Evolutionary conservation across 2,329 filamentous ascomycete genomes (phyloP), one percentile per base, ranked within the genome.

Genomic region (Exophiala calicioides): DNA sequence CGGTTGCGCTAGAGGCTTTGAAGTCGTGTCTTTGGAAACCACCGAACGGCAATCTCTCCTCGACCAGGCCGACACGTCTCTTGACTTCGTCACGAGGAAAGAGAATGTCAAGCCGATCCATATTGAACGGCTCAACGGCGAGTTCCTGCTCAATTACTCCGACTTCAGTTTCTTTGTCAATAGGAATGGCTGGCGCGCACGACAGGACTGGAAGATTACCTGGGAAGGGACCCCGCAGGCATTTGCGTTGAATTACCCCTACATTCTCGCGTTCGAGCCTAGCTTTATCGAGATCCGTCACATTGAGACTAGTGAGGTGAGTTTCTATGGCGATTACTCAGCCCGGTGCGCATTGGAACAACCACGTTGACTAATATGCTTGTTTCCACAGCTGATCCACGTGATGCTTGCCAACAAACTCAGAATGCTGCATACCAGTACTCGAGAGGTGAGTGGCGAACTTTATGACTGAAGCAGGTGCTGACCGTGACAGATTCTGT

Each of bases 131-230:
- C 84, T 97, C 65, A 94, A 94, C 59, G 90, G 91, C 66, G 93
- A 98, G 65, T 98, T 98, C 76, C 70, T 98, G 58, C 83, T 98
- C 55, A 97, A 96, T 69, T 98, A 98, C 72, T 93, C 89, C 3
- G 93, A 98, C 67, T 98, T 96, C 70, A 95, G 89, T 9, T 98
- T 98, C 80, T 98, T 97, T 63, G 93, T 98, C 65, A 97, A 98
- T 70, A 83, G 93, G 61, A 97, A 98, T 67, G 93, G 93, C 27
- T 98, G 93, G 93, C 84, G 93, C 54, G 91, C 91, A 43, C 80
- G 90, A 61, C 90, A 90, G 4, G 93, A 98, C 68, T 98, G 93
- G 93, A 85, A 86, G 61, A 95, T 98, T 63, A 86, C 91, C 55
- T 98, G 93, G 93, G 93, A 98, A 72, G 93, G 93, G 46, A 88